Evolutionary conservation across 208 protist species (phyloP), one percentile per base, ranked within the genome.

Genomic region (Leishmania turanica): DNA sequence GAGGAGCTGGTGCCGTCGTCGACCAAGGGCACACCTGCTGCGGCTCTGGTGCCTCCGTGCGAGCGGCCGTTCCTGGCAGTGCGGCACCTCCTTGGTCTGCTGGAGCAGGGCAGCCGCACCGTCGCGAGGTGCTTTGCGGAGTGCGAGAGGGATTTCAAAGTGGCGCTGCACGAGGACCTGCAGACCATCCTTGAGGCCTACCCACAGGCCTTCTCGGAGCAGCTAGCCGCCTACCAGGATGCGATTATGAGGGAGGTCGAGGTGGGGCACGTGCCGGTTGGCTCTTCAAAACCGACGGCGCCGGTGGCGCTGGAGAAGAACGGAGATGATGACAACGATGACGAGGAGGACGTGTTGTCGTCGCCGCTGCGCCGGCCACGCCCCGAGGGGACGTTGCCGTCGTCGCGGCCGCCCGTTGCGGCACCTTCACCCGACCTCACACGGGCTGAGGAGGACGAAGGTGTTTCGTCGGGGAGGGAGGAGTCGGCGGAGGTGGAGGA

Each of bases 151-250:
- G 72, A 87, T 47, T 96, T 98, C 81, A 81, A 80, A 31, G 84
- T 98, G 71, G 85, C 92, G 8, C 81, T 99, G 65, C 89, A 96
- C 81, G 97, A 99, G 70, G 91, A 94, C 24, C 96, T 99, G 60
- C 92, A 97, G 75, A 75, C 87, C 4, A 96, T 97, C 62, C 85
- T 99, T 40, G 96, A 96, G 56, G 76, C 86, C 31, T 82, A 95
- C n/a, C 85, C 90, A 42, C 93, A 94, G 64, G 88, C 92, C 82
- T 93, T 98, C 34, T 94, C 95, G 45, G 94, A 99, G 84, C 90
- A 99, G 66, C 93, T 99, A 37, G 96, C 95, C 17, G 90, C 90
- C 65, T 99, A 95, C 80, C 73, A 98, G 24, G 98, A 99, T 79
- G 85, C 76, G 3, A 92, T 96, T 54, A 83, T 99, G 73, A 85